These are phyloP conservation scores for Tulasnella sp. DNA, from an alignment of 768 basidiomycete genomes.

Conservation along the genomic window DNA sequence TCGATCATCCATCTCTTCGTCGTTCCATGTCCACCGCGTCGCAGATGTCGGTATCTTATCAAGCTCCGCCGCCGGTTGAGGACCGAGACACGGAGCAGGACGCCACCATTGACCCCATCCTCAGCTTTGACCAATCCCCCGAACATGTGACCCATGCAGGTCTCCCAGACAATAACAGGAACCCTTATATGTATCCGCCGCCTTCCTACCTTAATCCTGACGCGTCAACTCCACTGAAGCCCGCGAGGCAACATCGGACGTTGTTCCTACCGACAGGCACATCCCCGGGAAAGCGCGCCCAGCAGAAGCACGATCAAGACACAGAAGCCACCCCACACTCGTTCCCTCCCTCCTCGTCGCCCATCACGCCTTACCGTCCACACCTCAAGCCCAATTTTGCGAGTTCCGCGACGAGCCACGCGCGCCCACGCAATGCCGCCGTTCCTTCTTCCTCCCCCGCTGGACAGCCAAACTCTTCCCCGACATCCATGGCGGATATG, in stretches of 20 bases:
- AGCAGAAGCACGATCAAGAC: too few species aligned
- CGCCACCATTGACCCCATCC: constrained; percentile 5
- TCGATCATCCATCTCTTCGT: constrained; percentile 10
- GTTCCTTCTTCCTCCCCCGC: constrained; percentile 1
- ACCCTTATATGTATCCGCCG: too few species aligned
- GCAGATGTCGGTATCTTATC: background rate
- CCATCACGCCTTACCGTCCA: constrained; percentile 11
- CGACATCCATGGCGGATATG: background rate
- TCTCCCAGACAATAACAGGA: too few species aligned
- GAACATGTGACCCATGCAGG: too few species aligned
- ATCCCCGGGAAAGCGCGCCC: too few species aligned
- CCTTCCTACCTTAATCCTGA: too few species aligned
- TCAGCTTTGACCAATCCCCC: background rate
- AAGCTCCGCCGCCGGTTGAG: background rate
- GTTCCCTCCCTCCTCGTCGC: constrained; percentile 7
- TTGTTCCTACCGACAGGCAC: too few species aligned
- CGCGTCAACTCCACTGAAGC: too few species aligned
- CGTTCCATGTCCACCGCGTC: constrained; percentile 11
- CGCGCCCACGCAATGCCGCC: constrained; percentile 2
- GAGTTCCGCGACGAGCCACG: background rate
- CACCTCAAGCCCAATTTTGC: constrained; percentile 9
- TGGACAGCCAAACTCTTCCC: constrained; percentile 12
- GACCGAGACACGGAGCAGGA: background rate
- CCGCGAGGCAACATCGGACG: too few species aligned
- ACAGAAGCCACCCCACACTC: background rate